Conservation (phyloP, 2,329 filamentous ascomycete species). For the Bipolaris oryzae region DNA sequence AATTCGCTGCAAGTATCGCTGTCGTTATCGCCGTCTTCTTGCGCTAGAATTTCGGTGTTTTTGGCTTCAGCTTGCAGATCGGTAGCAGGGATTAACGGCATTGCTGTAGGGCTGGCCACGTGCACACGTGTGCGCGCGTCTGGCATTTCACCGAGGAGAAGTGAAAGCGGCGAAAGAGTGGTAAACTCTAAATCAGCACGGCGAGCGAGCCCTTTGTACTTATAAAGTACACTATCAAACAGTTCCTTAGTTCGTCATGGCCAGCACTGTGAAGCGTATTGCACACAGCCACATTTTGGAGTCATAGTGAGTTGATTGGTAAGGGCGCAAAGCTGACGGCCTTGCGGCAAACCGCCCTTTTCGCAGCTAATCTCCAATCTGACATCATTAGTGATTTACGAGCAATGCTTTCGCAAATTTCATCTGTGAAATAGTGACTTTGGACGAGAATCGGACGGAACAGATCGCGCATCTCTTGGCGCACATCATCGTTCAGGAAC, state of each 20-base stretch:
- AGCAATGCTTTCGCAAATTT: slow-evolving; percentile 2
- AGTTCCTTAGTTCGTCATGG: slow-evolving; percentile 7
- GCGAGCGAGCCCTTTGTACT: not conserved
- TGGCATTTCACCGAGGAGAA: slow-evolving; percentile 18
- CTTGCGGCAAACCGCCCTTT: slow-evolving; percentile 29
- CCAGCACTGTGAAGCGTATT: slow-evolving; percentile 15
- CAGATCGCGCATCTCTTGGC: slow-evolving; percentile 36
- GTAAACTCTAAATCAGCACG: not conserved
- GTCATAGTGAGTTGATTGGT: slow-evolving; percentile 45
- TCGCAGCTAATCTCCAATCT: not conserved
- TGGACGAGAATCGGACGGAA: slow-evolving; percentile 13
- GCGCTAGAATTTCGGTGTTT: slow-evolving; percentile 25
- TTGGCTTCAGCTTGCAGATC: slow-evolving; percentile 23
- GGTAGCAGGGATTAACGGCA: slow-evolving; percentile 26
- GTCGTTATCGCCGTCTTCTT: slow-evolving; percentile 8
- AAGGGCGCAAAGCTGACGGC: slow-evolving; percentile 33
- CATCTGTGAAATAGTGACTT: slow-evolving; percentile 13
- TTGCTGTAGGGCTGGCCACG: slow-evolving; percentile 33
- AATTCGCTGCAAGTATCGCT: slow-evolving; percentile 7
- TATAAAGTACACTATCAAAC: not conserved
- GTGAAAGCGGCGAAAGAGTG: not conserved
- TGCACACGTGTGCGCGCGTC: slow-evolving; percentile 45
- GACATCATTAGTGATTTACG: not conserved
- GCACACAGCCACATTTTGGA: slow-evolving; percentile 38
- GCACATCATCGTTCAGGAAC: slow-evolving; percentile 40